Evolutionary conservation across 2,329 filamentous ascomycete genomes (phyloP).

Genomic region (Alternaria dauci): DNA sequence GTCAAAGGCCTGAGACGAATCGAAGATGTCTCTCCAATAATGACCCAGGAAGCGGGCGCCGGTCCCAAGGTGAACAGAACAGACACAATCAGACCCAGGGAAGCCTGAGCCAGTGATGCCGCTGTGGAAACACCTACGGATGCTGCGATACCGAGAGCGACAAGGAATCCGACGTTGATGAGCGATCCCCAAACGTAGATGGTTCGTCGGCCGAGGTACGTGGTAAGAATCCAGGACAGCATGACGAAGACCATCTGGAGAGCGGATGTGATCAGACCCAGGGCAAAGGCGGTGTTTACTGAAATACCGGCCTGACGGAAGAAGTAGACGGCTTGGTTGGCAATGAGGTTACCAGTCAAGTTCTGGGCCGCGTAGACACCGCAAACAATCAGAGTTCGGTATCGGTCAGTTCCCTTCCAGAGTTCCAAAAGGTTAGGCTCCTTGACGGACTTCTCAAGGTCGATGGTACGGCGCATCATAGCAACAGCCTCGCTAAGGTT

Average conservation of each 20-base stretch:
- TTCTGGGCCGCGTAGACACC: constrained; percentile 68
- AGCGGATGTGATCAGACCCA: constrained; percentile 71
- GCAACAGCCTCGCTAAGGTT: constrained; percentile 59
- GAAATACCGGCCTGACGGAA: constrained; percentile 69
- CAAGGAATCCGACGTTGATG: constrained; percentile 63
- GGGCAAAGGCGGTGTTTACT: constrained; percentile 64
- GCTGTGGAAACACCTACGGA: constrained; percentile 56
- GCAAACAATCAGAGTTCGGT: constrained; percentile 65
- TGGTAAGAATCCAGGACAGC: constrained; percentile 72
- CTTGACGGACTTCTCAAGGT: constrained; percentile 61
- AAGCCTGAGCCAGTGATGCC: constrained; percentile 65
- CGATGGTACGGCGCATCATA: constrained; percentile 67
- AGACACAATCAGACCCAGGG: constrained; percentile 70
- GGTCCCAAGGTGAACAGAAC: constrained; percentile 70
- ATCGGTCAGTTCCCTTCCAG: constrained; percentile 63
- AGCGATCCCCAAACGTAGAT: constrained; percentile 70
- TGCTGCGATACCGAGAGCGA: constrained; percentile 67
- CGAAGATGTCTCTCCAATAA: constrained; percentile 72
- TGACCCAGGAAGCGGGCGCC: constrained; percentile 71
- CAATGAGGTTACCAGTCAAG: constrained; percentile 69
- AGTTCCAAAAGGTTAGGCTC: constrained; percentile 61
- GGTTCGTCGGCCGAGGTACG: constrained; percentile 68
- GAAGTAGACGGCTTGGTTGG: constrained; percentile 70
- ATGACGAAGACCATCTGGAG: constrained; percentile 70
- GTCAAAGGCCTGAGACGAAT: constrained; percentile 71